Evolutionary conservation across 2,329 filamentous ascomycete species (phyloP).

Genomic region (Albophoma yamanashiensis): DNA sequence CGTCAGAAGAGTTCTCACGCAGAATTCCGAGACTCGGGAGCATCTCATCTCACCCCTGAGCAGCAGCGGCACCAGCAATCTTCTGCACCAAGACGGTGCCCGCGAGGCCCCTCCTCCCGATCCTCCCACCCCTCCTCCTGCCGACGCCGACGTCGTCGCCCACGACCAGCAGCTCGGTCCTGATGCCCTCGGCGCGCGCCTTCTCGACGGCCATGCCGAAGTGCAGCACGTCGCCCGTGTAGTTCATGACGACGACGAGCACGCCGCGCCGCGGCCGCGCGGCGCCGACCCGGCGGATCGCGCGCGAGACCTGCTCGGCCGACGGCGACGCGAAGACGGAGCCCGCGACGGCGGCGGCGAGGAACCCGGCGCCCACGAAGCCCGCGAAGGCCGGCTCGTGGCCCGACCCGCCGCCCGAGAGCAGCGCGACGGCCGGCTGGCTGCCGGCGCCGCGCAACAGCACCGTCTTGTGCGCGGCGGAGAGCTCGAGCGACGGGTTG

Average conservation of each 20-base stretch:
- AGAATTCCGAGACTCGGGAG: neutral
- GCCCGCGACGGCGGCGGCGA: neutral
- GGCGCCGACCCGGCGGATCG: neutral
- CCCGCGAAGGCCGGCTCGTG: slow-evolving; percentile 65
- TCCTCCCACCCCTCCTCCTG: neutral
- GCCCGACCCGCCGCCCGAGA: slow-evolving; percentile 54
- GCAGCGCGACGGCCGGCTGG: slow-evolving; percentile 20
- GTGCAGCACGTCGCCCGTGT: neutral
- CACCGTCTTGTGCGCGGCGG: slow-evolving; percentile 15
- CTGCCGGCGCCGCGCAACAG: slow-evolving; percentile 7
- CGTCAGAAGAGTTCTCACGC: neutral
- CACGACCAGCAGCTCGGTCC: slow-evolving; percentile 40
- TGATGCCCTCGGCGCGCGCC: neutral
- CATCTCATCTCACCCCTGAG: slow-evolving; percentile 1
- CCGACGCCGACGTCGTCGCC: slow-evolving; percentile 67
- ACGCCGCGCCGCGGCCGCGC: neutral
- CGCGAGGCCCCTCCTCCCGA: slow-evolving; percentile 19
- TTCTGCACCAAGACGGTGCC: slow-evolving; percentile 57
- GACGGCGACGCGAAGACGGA: neutral
- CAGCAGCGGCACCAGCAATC: slow-evolving; percentile 50
- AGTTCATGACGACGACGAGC: neutral
- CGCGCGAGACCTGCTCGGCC: neutral
- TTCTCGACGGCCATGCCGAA: neutral
- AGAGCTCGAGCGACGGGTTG: slow-evolving; percentile 16
- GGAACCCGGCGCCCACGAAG: slow-evolving; percentile 29